Evolutionary conservation across 495 filamentous ascomycete genomes (phyloP).

Genomic region (Tuber brumale): DNA sequence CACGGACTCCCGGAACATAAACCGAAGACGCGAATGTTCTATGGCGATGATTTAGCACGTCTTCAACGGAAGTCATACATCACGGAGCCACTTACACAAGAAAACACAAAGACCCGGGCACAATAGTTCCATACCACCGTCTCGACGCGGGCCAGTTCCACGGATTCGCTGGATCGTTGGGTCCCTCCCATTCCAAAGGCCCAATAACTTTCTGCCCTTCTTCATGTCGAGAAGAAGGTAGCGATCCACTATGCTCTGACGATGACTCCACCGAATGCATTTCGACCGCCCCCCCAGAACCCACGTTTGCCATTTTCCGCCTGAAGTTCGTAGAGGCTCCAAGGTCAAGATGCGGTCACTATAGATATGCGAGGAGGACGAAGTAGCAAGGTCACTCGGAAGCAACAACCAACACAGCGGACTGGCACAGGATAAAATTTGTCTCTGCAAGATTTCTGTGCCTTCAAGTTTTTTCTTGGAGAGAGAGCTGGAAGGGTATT

Average conservation of each 20-base stretch:
- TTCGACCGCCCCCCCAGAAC: slow-evolving; percentile 24
- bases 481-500: slow-evolving; percentile 2
- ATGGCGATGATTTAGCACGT: slow-evolving; percentile 7
- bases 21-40: slow-evolving; percentile 41
- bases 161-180: slow-evolving; percentile 55
- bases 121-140: slow-evolving; percentile 44
- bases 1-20: slow-evolving; percentile 50
- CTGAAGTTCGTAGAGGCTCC: slow-evolving; percentile 8
- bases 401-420: not conserved
- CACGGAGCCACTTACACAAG: slow-evolving; percentile 35
- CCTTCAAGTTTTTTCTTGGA: not conserved
- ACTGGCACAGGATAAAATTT: not conserved
- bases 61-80: not conserved
- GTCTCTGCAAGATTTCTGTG: not conserved
- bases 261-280: slow-evolving; percentile 23
- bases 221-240: slow-evolving; percentile 2
- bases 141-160: slow-evolving; percentile 55
- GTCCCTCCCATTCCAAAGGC: slow-evolving; percentile 49
- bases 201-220: slow-evolving; percentile 19
- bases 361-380: not conserved
- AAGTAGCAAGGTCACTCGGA: not conserved
- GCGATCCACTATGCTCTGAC: slow-evolving; percentile 28
- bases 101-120: slow-evolving; percentile 40
- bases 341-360: not conserved
- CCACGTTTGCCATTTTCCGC: slow-evolving; percentile 14